Percentiles rank a stretch among this genome's conserved stretches.
These are phyloP conservation scores for Stromatinia cepivora DNA, from an alignment of 2,329 filamentous ascomycete species.

Conservation along the genomic window DNA sequence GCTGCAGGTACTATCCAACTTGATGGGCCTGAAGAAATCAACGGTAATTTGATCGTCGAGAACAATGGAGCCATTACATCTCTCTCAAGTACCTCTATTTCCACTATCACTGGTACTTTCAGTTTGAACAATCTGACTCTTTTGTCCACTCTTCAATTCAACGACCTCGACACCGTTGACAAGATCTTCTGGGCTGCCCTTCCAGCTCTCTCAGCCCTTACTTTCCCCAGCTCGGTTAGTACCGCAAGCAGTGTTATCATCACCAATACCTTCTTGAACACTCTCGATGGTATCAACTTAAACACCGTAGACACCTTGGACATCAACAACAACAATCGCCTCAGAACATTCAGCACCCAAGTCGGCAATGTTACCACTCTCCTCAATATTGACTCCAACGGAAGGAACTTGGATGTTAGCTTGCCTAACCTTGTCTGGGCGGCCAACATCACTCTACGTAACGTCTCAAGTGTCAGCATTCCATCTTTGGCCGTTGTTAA, in stretches of 20 bases:
- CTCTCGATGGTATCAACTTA: constrained; percentile 79
- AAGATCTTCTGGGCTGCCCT: constrained; percentile 72
- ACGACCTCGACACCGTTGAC: constrained; percentile 62
- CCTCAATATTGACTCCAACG: constrained; percentile 79
- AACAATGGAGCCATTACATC: constrained; percentile 65
- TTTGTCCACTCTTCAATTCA: constrained; percentile 68
- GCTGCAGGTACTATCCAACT: constrained; percentile 52
- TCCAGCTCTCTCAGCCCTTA: constrained; percentile 58
- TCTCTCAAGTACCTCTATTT: constrained; percentile 61
- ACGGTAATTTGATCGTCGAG: constrained; percentile 56
- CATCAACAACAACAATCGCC: constrained; percentile 87
- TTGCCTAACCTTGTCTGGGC: constrained; percentile 79
- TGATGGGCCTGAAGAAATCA: constrained; percentile 57
- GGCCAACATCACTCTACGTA: constrained; percentile 78
- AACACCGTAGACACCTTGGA: constrained; percentile 69
- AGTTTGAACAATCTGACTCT: constrained; percentile 65
- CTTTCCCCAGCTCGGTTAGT: constrained; percentile 62
- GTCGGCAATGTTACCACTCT: constrained; percentile 71
- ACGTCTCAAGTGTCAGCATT: constrained; percentile 71
- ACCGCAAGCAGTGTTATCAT: constrained; percentile 70
- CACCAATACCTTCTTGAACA: constrained; percentile 80
- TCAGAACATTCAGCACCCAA: constrained; percentile 74
- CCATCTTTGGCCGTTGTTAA: constrained; percentile 73
- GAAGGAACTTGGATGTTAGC: constrained; percentile 64
- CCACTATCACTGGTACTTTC: constrained; percentile 69